Conservation (phyloP, 352 stramenopile species). For the Globisporangium abappressorium region DNA sequence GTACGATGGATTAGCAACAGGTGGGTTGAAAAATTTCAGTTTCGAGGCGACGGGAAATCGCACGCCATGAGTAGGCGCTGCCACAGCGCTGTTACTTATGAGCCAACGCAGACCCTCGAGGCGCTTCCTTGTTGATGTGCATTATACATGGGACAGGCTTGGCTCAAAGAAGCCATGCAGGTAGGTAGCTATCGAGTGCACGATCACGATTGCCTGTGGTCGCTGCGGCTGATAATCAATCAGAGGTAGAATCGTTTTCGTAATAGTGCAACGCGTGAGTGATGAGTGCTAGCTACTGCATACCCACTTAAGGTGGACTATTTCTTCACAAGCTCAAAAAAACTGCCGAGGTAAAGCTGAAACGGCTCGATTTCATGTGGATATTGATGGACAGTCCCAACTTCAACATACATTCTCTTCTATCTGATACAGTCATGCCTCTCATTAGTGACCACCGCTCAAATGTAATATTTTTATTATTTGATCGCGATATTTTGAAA, state of each 20-base stretch:
- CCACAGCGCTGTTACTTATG: neutral
- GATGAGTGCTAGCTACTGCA: neutral
- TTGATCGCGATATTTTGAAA: too few species aligned
- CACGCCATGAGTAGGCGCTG: neutral
- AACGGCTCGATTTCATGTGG: neutral
- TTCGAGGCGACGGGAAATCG: neutral
- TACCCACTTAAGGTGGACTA: neutral
- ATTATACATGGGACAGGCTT: neutral
- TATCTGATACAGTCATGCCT: too few species aligned
- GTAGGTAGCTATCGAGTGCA: neutral
- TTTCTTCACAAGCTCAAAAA: conserved; percentile 1
- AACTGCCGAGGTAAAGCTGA: neutral
- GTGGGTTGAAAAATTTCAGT: neutral
- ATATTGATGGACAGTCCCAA: neutral
- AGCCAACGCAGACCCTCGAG: neutral
- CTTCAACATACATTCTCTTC: neutral
- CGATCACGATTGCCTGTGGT: neutral
- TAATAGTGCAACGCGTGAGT: neutral
- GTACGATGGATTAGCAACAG: neutral
- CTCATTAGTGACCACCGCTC: too few species aligned
- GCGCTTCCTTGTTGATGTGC: neutral
- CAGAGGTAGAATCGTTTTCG: neutral
- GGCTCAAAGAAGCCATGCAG: neutral
- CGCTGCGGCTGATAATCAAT: neutral
- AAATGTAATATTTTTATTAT: too few species aligned